Evolutionary conservation across 2,329 filamentous ascomycete species (phyloP), one percentile per base, ranked within the genome.

Genomic region (Pseudogymnoascus sp.): DNA sequence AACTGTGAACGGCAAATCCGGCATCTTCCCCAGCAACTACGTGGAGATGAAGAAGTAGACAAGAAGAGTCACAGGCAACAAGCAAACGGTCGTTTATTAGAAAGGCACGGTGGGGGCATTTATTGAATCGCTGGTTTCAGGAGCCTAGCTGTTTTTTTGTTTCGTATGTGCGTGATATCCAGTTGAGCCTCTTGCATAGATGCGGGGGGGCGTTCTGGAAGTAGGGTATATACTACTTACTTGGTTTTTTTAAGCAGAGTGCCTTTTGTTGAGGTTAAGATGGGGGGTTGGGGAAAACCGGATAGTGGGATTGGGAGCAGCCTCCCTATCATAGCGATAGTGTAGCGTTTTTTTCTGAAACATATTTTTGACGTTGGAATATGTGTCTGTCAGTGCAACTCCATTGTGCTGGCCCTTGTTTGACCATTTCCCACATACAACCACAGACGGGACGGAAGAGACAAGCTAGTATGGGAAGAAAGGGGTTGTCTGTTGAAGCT

Each of bases 11-110:
- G 84, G 86, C 68, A 84, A 87, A 69, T 90, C 93, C 62, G 95
- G 95, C 38, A 96, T 97, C 68, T 99, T 99, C 77, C 95, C 95
- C 0, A 95, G 90, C 75, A 88, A 88, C 73, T 89, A 89, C 66
- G 86, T 89, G 68, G 86, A 88, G 73, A 85, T 88, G 84, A 83
- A 78, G 74, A 78, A 83, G 69, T 56, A 56, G 50, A 56, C 50
- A 22, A 46, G 5, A 14, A 24, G 41, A 46, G 10, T 33, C 28
- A 56, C 50, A 33, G 28, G 50, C 50, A 56, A 33, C 26, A 53
- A 19, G n/a, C 50, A 33, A 31, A 56, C 28, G 28, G 50, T 56
- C 28, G 50, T 56, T 56, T 56, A 56, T 56, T 56, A 56, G 50
- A 56, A 50, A 50, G 24, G 24, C 43, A 28, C 43, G n/a, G 28